Conservation (phyloP, 257 asterid genomes). For the Coffea canephora region DNA sequence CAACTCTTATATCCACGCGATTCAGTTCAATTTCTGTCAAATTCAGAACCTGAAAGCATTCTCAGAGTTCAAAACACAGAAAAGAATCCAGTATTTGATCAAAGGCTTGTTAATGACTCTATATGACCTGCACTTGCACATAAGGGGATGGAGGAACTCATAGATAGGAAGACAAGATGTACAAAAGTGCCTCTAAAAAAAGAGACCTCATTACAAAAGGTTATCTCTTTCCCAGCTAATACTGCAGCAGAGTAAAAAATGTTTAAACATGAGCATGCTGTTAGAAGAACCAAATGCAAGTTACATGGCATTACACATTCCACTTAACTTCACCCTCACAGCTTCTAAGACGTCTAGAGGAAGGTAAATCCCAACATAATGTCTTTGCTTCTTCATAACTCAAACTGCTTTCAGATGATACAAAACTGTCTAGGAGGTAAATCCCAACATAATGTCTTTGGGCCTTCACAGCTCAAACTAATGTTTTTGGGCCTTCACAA, state of each 20-base stretch:
- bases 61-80: neutral
- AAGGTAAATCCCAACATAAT: neutral
- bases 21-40: constrained; percentile 84
- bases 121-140: neutral
- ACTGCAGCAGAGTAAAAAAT: neutral
- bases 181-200: neutral
- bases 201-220: neutral
- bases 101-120: neutral
- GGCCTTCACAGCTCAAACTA: neutral
- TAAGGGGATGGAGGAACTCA: neutral
- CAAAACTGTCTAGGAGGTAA: neutral
- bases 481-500: neutral
- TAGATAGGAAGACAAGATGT: neutral
- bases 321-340: too few relatives aligned
- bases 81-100: neutral
- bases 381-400: neutral
- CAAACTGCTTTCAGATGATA: neutral
- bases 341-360: neutral
- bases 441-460: neutral
- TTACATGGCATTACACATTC: neutral
- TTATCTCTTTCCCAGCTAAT: neutral
- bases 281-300: neutral
- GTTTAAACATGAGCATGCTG: neutral
- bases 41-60: constrained; percentile 65
- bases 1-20: constrained; percentile 83